These are phyloP conservation scores for Paralagenidium karlingii DNA, from an alignment of 352 stramenopile species.

Conservation along the genomic window DNA sequence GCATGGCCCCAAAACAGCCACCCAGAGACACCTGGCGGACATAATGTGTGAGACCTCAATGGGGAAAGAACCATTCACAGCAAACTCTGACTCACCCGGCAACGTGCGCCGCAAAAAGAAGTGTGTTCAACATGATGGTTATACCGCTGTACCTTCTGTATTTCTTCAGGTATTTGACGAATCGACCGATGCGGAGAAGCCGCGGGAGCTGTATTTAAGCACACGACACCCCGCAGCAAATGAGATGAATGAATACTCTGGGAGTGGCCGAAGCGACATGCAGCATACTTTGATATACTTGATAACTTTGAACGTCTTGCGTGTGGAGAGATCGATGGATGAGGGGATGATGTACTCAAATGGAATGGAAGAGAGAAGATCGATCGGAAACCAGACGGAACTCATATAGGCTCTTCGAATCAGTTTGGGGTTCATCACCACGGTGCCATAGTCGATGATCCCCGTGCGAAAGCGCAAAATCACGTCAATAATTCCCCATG, in stretches of 20 bases:
- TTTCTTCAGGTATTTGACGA: conserved; percentile 38
- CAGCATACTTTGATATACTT: conserved; percentile 41
- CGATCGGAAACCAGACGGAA: conserved; percentile 51
- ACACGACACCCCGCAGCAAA: neutral
- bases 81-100: too few species aligned
- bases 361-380: conserved; percentile 36
- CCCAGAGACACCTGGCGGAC: too few species aligned
- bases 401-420: conserved; percentile 31
- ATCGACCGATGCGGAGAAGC: conserved; percentile 36
- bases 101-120: conserved; percentile 38
- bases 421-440: conserved; percentile 35
- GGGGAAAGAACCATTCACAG: too few species aligned
- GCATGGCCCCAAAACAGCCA: conserved; percentile 34
- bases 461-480: conserved; percentile 39
- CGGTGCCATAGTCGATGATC: conserved; percentile 34
- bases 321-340: conserved; percentile 21
- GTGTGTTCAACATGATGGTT: conserved; percentile 27
- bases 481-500: conserved; percentile 35
- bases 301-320: conserved; percentile 63
- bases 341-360: conserved; percentile 40
- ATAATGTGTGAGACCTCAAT: too few species aligned
- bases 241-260: neutral
- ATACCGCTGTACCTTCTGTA: conserved; percentile 53
- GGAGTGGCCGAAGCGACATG: neutral
- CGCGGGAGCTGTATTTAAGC: too few species aligned